Conservation (phyloP, 768 basidiomycete genomes). For the Pisolithus tinctorius region DNA sequence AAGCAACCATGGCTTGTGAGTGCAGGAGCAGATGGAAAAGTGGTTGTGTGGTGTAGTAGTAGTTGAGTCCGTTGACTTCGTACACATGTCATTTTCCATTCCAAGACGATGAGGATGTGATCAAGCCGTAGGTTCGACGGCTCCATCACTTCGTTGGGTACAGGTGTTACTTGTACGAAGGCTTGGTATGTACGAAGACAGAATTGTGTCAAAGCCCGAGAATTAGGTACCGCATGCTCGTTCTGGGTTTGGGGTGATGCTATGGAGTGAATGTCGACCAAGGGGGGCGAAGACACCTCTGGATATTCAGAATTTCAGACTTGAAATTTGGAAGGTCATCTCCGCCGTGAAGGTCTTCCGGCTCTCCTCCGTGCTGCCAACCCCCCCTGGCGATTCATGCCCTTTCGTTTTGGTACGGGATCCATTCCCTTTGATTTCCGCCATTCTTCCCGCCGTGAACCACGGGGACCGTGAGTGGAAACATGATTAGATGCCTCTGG, state of each 20-base stretch:
- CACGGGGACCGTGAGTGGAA: slow-evolving; percentile 79
- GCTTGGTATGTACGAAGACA: too few species aligned
- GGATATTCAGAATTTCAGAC: too few species aligned
- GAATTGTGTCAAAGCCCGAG: too few species aligned
- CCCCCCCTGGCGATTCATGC: slow-evolving; percentile 64
- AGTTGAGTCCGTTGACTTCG: slow-evolving; percentile 26
- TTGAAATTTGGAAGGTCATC: slow-evolving; percentile 32
- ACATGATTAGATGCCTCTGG: slow-evolving; percentile 33
- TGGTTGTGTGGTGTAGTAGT: slow-evolving; percentile 85
- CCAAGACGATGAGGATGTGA: too few species aligned
- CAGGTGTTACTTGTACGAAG: too few species aligned
- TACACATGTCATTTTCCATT: slow-evolving; percentile 9
- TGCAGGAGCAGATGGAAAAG: slow-evolving; percentile 87
- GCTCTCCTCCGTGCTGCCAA: slow-evolving; percentile 57
- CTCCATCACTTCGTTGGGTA: too few species aligned
- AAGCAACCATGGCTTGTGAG: slow-evolving; percentile 91
- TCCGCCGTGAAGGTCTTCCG: slow-evolving; percentile 64
- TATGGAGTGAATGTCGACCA: too few species aligned
- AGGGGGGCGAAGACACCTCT: too few species aligned
- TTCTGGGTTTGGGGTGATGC: too few species aligned
- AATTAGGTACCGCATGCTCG: too few species aligned
- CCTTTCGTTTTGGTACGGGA: slow-evolving; percentile 41
- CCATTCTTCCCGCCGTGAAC: slow-evolving; percentile 78
- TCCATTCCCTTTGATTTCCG: slow-evolving; percentile 69
- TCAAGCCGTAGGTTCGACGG: too few species aligned